These are phyloP conservation scores for Globisporangium canariense DNA, from an alignment of 352 stramenopile species.

Conservation along the genomic window DNA sequence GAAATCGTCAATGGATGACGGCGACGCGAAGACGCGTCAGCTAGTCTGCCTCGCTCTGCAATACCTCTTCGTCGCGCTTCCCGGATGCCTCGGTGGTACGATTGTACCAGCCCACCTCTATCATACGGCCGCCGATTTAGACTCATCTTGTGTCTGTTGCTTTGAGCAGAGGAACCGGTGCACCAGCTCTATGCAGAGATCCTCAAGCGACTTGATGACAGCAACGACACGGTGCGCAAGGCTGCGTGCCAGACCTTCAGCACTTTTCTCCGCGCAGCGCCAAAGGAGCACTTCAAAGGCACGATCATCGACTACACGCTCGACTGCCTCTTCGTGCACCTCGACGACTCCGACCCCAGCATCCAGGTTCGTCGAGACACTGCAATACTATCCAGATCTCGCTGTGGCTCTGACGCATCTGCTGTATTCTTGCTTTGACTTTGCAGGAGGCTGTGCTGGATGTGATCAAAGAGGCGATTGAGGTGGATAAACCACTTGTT, in stretches of 20 bases:
- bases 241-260: constrained; percentile 85
- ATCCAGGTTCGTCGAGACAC: constrained; percentile 60
- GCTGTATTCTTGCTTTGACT: constrained; percentile 2
- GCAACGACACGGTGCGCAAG: constrained; percentile 87
- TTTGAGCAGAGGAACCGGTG: constrained; percentile 79
- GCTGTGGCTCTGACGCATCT: constrained; percentile 6
- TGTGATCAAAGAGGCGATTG: constrained; percentile 63
- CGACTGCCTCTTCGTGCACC: constrained; percentile 89
- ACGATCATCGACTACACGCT: constrained; percentile 90
- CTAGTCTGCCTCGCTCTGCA: constrained; percentile 87
- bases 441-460: constrained; percentile 58
- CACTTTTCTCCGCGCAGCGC: constrained; percentile 82
- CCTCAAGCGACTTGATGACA: constrained; percentile 91
- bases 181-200: constrained; percentile 91
- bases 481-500: constrained; percentile 52
- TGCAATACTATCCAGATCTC: background rate
- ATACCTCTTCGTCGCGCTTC: constrained; percentile 81
- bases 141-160: constrained; percentile 9
- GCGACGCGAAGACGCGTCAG: constrained; percentile 86
- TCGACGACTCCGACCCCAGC: constrained; percentile 84
- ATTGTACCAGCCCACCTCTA: background rate
- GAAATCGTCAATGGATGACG: constrained; percentile 86
- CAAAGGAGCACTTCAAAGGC: constrained; percentile 81
- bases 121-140: background rate
- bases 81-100: constrained; percentile 67